Percentiles rank a stretch among this genome's conserved stretches.
Evolutionary conservation across 23 red algal genomes (phyloP).

Genomic region (Gracilaria gracilis): DNA sequence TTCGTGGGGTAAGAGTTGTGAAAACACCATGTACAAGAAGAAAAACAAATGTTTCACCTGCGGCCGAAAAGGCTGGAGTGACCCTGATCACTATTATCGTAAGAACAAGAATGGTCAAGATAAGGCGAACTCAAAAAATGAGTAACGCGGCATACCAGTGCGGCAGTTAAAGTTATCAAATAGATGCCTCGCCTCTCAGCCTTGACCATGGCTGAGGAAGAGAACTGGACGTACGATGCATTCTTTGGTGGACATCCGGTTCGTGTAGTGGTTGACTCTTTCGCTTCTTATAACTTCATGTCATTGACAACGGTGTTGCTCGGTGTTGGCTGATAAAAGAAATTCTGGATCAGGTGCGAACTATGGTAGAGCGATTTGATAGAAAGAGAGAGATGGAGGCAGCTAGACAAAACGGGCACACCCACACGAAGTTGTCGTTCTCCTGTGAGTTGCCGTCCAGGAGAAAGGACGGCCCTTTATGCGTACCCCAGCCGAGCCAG

Average conservation of each 20-base stretch:
- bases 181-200: conserved; percentile 3
- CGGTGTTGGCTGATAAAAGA: too few species aligned
- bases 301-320: too few species aligned
- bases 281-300: conserved; percentile 18
- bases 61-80: conserved; percentile 5
- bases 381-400: too few species aligned
- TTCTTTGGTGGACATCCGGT: not conserved
- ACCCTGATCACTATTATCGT: not conserved
- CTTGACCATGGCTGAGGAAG: not conserved
- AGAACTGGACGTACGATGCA: conserved; percentile 1
- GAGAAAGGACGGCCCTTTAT: too few species aligned
- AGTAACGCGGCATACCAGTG: conserved; percentile 9
- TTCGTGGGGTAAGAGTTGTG: conserved; percentile 16
- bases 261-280: conserved; percentile 4
- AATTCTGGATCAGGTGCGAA: too few species aligned
- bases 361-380: too few species aligned
- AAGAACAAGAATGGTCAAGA: not conserved
- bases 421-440: too few species aligned
- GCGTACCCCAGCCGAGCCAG: too few species aligned
- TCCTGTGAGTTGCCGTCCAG: too few species aligned
- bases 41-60: conserved; percentile 11
- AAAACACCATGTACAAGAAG: not conserved
- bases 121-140: conserved; percentile 34
- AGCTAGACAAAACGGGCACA: too few species aligned
- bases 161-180: not conserved